Base-by-base conservation (phyloP, 352 stramenopile genomes). In the Globisporangium uncinulatum region DNA sequence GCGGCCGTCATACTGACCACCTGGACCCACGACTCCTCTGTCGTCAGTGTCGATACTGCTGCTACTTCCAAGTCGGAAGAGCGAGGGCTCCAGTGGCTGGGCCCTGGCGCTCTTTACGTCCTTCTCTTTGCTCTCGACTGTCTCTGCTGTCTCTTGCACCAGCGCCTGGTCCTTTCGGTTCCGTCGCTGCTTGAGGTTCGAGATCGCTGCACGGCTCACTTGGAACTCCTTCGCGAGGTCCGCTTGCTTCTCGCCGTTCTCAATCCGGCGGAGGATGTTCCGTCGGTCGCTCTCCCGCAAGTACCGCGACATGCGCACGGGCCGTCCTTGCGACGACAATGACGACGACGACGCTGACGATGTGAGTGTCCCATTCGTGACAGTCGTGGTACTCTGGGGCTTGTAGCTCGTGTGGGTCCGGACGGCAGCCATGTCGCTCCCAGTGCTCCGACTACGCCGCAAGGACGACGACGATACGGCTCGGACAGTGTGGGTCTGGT, bases 171-270 rank as follows among this genome's bases (percentile, higher is more conserved):
- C 61, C 48, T 67, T 71, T 10, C 74, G 62, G 29, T 75, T 70
- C 3, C 76, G 61, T 43, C 83, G 73, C 56, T 87, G 83, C 57
- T 84, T 76, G 36, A 87, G 54, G 59, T 87, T 87, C 53, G 74
- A 87, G 52, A 87, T 87, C n/a, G 76, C 74, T 0, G 76, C 74
- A 19, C 76, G 76, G 55, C 70, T 85, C 20, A 87, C 76, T 20
- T 77, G 62, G 54, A 79, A 87, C 52, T 87, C 78, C 65, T 86
- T 88, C 20, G 78, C 75, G 3, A 86, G 66, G n/a, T 68, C 66
- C 0, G 78, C 74, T 31, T 86, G 74, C 55, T 86, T 85, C 56
- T 88, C 78, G 6, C 78, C 78, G 19, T 73, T 69, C 14, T 73
- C 67, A 42, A 88, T 79, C 4, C 78, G 73, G 3, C 62, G 57